phyloP scores from a whole-genome alignment of 2,329 filamentous ascomycete species.

The Sclerotinia nivalis region DNA sequence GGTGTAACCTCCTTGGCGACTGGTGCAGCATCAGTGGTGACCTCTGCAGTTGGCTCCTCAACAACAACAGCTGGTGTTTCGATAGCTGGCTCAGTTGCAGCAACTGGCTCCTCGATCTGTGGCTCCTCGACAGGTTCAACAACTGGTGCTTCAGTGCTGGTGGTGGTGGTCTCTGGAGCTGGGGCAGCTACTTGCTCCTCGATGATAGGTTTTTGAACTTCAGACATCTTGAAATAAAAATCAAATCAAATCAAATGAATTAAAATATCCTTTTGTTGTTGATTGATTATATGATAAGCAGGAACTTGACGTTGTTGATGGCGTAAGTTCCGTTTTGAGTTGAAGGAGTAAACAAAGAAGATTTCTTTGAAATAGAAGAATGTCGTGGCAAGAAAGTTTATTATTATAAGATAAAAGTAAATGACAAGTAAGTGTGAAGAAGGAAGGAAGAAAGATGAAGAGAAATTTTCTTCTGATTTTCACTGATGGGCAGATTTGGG shows the following conservation, averaged over 20 bases:
- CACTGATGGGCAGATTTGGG: conserved; percentile 19
- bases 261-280: conserved; percentile 19
- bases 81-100: conserved; percentile 38
- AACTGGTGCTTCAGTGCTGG: conserved; percentile 40
- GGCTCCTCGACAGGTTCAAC: conserved; percentile 49
- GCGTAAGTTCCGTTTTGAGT: conserved; percentile 27
- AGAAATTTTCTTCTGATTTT: conserved; percentile 19
- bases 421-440: background rate
- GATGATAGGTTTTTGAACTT: conserved; percentile 65
- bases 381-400: conserved; percentile 12
- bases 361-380: conserved; percentile 7
- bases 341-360: conserved; percentile 16
- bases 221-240: conserved; percentile 50
- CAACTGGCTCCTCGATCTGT: conserved; percentile 42
- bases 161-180: conserved; percentile 31
- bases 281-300: conserved; percentile 31
- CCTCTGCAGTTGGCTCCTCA: conserved; percentile 36
- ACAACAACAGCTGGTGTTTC: conserved; percentile 46
- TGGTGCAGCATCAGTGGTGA: conserved; percentile 58
- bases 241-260: conserved; percentile 31
- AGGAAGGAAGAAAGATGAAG: conserved; percentile 13
- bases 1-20: conserved; percentile 52
- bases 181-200: conserved; percentile 48
- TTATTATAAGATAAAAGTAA: conserved; percentile 9
- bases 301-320: conserved; percentile 29